Percentiles rank a stretch among this genome's conserved stretches.
phyloP scores from a whole-genome alignment of 768 basidiomycete species.

The Termitomyces sp. region DNA sequence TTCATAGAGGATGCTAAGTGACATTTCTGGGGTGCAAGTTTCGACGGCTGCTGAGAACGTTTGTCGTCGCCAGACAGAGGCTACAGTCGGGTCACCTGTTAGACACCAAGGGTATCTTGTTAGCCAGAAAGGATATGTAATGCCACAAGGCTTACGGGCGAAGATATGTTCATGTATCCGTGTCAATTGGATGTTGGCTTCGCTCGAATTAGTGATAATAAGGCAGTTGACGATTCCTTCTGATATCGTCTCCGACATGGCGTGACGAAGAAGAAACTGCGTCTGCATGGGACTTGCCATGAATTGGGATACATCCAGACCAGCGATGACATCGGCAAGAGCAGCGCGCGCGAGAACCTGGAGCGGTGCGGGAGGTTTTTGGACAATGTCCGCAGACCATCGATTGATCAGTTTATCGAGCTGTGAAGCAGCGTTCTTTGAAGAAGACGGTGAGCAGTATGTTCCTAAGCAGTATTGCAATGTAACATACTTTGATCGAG shows the following conservation, averaged over 20 bases:
- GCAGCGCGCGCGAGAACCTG: slow-evolving; percentile 55
- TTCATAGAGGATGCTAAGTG: slow-evolving; percentile 62
- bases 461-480: background rate
- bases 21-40: slow-evolving; percentile 68
- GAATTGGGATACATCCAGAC: slow-evolving; percentile 41
- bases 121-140: background rate
- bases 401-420: slow-evolving; percentile 83
- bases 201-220: slow-evolving; percentile 80
- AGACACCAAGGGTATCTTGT: slow-evolving; percentile 23
- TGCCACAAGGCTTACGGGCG: slow-evolving; percentile 50
- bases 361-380: slow-evolving; percentile 50
- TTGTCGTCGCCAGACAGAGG: slow-evolving; percentile 85
- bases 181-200: slow-evolving; percentile 81
- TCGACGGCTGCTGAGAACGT: slow-evolving; percentile 88
- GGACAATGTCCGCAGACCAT: slow-evolving; percentile 79
- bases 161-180: slow-evolving; percentile 89
- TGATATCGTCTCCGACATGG: slow-evolving; percentile 71
- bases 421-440: slow-evolving; percentile 75
- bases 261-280: slow-evolving; percentile 78
- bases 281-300: slow-evolving; percentile 64
- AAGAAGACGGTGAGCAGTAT: slow-evolving; percentile 5
- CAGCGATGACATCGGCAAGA: slow-evolving; percentile 53
- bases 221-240: slow-evolving; percentile 83
- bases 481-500: slow-evolving; percentile 68
- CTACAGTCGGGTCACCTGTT: slow-evolving; percentile 83